phyloP scores from a whole-genome alignment of 495 filamentous ascomycete species.

The Mytilinidion resinicola region DNA sequence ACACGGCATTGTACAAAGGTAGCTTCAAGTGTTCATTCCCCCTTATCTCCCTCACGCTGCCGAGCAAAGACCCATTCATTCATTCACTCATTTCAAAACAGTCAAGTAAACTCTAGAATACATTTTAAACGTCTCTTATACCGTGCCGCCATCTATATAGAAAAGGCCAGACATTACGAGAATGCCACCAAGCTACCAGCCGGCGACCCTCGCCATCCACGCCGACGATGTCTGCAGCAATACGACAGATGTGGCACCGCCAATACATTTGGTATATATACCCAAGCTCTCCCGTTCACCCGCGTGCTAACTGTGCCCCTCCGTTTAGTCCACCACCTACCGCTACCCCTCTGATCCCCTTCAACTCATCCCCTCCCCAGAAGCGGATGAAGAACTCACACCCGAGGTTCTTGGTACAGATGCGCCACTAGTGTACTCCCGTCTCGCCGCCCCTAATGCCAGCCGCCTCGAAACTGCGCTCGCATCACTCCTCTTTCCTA shows the following conservation, averaged over 20 bases:
- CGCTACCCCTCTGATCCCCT: slow-evolving; percentile 54
- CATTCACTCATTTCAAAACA: no score
- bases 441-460: slow-evolving; percentile 63
- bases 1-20: no score
- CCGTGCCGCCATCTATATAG: no score
- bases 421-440: slow-evolving; percentile 65
- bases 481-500: slow-evolving; percentile 54
- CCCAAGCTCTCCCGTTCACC: no score
- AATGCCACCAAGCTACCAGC: slow-evolving; percentile 28
- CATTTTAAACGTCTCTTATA: neutral
- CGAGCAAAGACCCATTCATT: no score
- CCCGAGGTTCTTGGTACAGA: slow-evolving; percentile 7
- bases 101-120: neutral
- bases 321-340: slow-evolving; percentile 63
- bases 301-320: no score
- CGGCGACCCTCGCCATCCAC: slow-evolving; percentile 74
- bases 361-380: slow-evolving; percentile 14
- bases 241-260: slow-evolving; percentile 70
- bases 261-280: slow-evolving; percentile 56
- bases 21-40: no score
- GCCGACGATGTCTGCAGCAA: slow-evolving; percentile 72
- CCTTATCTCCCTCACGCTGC: no score
- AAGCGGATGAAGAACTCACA: neutral
- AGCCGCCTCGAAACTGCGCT: slow-evolving; percentile 82
- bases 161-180: neutral